Conservation (phyloP, 1,284 basidiomycete species). For the Cutaneotrichosporon sp. region DNA sequence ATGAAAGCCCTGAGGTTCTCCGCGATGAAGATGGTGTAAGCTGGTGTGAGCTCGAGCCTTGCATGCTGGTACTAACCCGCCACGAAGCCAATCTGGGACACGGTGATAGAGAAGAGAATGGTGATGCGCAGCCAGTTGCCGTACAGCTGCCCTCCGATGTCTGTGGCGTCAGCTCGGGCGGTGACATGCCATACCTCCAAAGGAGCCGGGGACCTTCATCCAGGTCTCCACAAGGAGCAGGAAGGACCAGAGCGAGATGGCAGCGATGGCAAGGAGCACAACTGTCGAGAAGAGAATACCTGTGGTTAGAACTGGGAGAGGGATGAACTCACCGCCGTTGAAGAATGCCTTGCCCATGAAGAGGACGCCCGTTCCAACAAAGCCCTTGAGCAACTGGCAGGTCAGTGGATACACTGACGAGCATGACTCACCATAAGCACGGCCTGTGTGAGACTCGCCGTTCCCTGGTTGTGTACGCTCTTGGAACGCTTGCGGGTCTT, state of each 20-base stretch:
- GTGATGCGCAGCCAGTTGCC: conserved; percentile 88
- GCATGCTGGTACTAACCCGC: conserved; percentile 32
- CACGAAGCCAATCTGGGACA: conserved; percentile 75
- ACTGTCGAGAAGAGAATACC: conserved; percentile 83
- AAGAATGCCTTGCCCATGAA: conserved; percentile 97
- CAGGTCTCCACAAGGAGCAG: conserved; percentile 87
- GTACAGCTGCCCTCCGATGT: conserved; percentile 91
- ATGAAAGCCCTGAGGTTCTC: conserved; percentile 89
- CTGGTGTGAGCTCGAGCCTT: conserved; percentile 53
- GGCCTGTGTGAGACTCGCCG: conserved; percentile 83
- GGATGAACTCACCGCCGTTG: conserved; percentile 66
- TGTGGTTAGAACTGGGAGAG: conserved; percentile 5
- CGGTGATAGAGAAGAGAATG: conserved; percentile 82
- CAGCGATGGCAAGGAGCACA: conserved; percentile 77
- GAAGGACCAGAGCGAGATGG: conserved; percentile 92
- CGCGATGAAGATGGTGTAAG: conserved; percentile 95
- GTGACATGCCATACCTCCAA: conserved; percentile 69
- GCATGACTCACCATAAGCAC: conserved; percentile 73
- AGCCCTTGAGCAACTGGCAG: conserved; percentile 80
- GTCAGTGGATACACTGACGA: background rate
- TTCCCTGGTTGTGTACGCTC: conserved; percentile 63
- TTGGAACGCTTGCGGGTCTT: conserved; percentile 62
- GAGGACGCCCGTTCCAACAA: conserved; percentile 93
- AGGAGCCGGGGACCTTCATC: conserved; percentile 85
- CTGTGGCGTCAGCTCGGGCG: conserved; percentile 45